Percentiles rank a stretch among this genome's conserved stretches.
These are phyloP conservation scores for Buxus sempervirens DNA, from an alignment of 164 flowering plant species.

Conservation along the genomic window DNA sequence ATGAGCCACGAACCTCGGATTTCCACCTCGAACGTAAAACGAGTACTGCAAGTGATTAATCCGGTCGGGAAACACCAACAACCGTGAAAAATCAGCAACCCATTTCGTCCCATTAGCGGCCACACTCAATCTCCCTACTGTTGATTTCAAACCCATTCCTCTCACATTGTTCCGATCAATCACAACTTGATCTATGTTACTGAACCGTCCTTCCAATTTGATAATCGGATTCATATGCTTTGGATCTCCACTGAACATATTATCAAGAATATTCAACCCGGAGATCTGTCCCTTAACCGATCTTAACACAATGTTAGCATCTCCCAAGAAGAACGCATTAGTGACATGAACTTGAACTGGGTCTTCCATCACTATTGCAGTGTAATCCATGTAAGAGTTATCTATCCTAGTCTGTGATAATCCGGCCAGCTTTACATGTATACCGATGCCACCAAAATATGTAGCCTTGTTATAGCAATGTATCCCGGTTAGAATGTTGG, in stretches of 20 bases:
- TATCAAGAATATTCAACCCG: slow-evolving; percentile 43
- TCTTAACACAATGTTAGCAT: slow-evolving; percentile 41
- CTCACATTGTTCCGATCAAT: slow-evolving; percentile 40
- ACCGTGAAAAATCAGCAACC: slow-evolving; percentile 39
- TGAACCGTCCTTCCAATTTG: slow-evolving; percentile 36
- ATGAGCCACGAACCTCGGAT: slow-evolving; percentile 16
- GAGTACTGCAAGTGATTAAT: slow-evolving; percentile 49
- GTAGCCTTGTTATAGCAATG: slow-evolving; percentile 70
- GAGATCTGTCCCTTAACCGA: slow-evolving; percentile 38
- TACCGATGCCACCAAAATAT: slow-evolving; percentile 49
- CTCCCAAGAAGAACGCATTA: slow-evolving; percentile 49
- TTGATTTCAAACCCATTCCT: slow-evolving; percentile 51
- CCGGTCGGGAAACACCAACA: slow-evolving; percentile 43
- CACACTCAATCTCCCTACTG: slow-evolving; percentile 34
- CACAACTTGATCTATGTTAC: slow-evolving; percentile 45
- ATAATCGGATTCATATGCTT: slow-evolving; percentile 24
- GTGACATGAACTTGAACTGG: slow-evolving; percentile 53
- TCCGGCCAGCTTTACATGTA: slow-evolving; percentile 14
- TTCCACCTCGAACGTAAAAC: slow-evolving; percentile 17
- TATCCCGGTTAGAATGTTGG: slow-evolving; percentile 51
- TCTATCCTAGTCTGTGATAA: slow-evolving; percentile 38
- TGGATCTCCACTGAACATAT: slow-evolving; percentile 42
- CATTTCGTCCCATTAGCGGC: slow-evolving; percentile 44
- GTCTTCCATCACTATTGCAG: slow-evolving; percentile 46
- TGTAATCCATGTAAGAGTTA: slow-evolving; percentile 56